Base-by-base conservation (phyloP, 768 basidiomycete species). In the Pulveroboletus sp. region DNA sequence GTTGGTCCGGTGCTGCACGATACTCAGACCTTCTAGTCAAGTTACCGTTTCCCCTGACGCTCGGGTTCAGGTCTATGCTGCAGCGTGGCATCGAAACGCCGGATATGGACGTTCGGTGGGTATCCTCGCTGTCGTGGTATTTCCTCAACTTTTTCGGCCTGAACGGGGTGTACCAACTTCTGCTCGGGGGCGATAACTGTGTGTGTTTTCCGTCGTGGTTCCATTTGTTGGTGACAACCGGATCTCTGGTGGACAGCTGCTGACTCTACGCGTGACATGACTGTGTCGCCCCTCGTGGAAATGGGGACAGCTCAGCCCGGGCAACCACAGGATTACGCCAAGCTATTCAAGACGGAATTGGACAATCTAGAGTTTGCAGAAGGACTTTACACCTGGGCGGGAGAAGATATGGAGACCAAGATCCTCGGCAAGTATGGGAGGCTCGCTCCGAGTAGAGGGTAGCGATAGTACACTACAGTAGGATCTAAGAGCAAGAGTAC, bases 41-140 rank as follows among this genome's bases (percentile, higher is more conserved):
- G 64, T 75, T 99, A 0, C 96, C 96, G 4, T 99, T 99, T 73
- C 96, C 96, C 3, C 72, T 99, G 45, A 98, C 96, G 7, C 77
- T 93, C 27, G 93, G 94, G 3, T 99, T 98, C 79, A 98, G 97
- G 68, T 87, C 90, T 13, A 95, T 99, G 88, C 81, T 99, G 10
- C 94, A 98, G 61, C 84, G 94, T 43, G 95, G 94, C 24, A 89
- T 98, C 42, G 87, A 93, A 64, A 94, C 94, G 0, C 84, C 84
- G 10, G 93, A 96, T 66, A 90, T 98, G 87, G 95, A 98, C 68
- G 96, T 97, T 10, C 82, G 91, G 71, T 99, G 96, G 94, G 96
- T 98, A 30, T 99, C 96, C 18, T 96, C 96, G 10, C 76, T 98
- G 47, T 94, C 92, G 15, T 98, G 96, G 96, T 99, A 98, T 72